A percentile compares a stretch with the other conserved stretches of the same genome.
Conservation (phyloP, 495 filamentous ascomycete species). For the Trypethelium eluteriae region DNA sequence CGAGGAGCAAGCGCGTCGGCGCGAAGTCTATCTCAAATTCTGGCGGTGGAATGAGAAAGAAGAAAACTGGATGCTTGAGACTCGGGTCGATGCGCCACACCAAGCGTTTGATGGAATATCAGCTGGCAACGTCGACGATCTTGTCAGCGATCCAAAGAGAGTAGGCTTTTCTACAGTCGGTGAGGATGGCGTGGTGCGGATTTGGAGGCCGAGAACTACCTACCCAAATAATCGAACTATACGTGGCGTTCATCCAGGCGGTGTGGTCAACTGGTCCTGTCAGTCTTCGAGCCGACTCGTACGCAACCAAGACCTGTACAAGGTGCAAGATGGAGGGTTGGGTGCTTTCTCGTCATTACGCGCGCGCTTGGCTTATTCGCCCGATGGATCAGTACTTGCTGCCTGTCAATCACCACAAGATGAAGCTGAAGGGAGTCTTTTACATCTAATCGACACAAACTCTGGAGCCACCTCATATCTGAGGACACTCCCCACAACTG, state of each 20-base stretch:
- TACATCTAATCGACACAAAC: constrained; percentile 55
- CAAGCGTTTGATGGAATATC: constrained; percentile 33
- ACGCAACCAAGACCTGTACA: background rate
- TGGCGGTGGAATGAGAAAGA: constrained; percentile 67
- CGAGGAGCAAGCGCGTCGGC: constrained; percentile 42
- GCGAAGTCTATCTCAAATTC: constrained; percentile 79
- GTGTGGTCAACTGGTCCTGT: constrained; percentile 65
- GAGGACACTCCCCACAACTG: constrained; percentile 48
- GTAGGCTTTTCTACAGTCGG: constrained; percentile 76
- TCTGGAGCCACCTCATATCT: constrained; percentile 49
- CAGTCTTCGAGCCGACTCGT: constrained; percentile 45
- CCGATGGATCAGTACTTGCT: constrained; percentile 81
- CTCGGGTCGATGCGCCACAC: constrained; percentile 79
- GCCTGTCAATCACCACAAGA: constrained; percentile 41
- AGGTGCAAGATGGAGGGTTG: constrained; percentile 32
- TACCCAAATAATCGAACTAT: constrained; percentile 55
- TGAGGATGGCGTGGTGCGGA: constrained; percentile 62
- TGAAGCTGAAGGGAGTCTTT: constrained; percentile 38
- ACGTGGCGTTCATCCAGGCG: constrained; percentile 44
- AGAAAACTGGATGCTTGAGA: constrained; percentile 62
- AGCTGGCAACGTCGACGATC: constrained; percentile 56
- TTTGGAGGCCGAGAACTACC: constrained; percentile 66
- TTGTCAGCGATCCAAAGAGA: constrained; percentile 57
- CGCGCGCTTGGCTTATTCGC: constrained; percentile 62
- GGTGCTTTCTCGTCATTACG: constrained; percentile 35